Evolutionary conservation across 169 alveolate species (phyloP), one percentile per base, ranked within the genome.

Genomic region (Plasmodium chabaudi): DNA sequence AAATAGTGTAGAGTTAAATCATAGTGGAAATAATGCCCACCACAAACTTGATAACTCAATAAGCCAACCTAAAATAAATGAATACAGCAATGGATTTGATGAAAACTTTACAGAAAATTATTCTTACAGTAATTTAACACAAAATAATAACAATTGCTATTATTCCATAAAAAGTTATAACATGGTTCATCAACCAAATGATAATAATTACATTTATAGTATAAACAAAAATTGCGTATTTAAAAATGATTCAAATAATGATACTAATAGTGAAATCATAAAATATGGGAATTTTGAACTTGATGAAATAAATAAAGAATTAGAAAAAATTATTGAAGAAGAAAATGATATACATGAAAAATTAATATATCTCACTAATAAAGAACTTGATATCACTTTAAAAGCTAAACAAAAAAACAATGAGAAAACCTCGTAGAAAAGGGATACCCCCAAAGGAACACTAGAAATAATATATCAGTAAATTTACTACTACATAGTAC

Each of bases 331-430:
- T 44, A 65, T 70, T 34, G 89, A 79, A 44, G 89, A 79, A 51
- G 89, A 79, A 79, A 79, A 64, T 67, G 21, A 27, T 6, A 79
- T 79, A 79, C 89, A 79, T 19, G 89, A 79, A 55, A 46, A 79
- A 63, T 25, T 79, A 51, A 64, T 79, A 65, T 65, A 79, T 47
- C 67, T 79, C 46, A 46, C 75, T n/a, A 68, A 79, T 63, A 69
- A 67, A 79, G 89, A 79, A 55, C 70, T 79, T 19, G 89, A 79
- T 47, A 51, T 79, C 49, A 34, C 19, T 9, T 55, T 79, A 19
- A 64, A 79, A 69, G 13, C 19, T 44, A 79, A 53, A 60, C 72
- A 79, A 46, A 17, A 21, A 67, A 51, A 51, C 0, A 64, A 53
- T 15, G 46, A 53, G 27, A 44, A 55, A 34, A 27, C n/a, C 53